phyloP scores from a whole-genome alignment of 345 rosid species.

The Reutealis trisperma region DNA sequence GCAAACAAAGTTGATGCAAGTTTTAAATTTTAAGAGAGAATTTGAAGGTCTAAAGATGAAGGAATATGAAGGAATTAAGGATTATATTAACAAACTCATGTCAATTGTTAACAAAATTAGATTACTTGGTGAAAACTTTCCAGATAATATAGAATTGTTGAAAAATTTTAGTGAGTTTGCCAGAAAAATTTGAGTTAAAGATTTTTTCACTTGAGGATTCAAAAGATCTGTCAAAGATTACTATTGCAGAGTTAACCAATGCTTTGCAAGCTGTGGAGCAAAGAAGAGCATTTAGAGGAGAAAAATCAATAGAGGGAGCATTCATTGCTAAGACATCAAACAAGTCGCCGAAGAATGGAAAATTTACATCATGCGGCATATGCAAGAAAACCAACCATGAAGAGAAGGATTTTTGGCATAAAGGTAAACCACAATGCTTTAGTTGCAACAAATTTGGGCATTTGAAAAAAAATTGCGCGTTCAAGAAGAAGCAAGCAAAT shows the following conservation, averaged over 20 bases:
- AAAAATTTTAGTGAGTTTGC: neutral
- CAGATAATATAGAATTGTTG: no score
- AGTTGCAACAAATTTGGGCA: no score
- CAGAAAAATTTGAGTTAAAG: neutral
- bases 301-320: neutral
- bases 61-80: neutral
- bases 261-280: neutral
- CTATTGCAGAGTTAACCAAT: no score
- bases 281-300: neutral
- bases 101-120: neutral
- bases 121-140: no score
- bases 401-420: no score
- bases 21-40: neutral
- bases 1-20: neutral
- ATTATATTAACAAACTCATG: neutral
- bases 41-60: neutral
- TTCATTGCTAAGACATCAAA: neutral
- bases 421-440: no score
- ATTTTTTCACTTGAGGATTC: neutral
- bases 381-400: no score
- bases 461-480: no score
- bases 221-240: neutral
- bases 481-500: no score
- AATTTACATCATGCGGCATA: no score
- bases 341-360: no score